Conservation (phyloP, 2,329 filamentous ascomycete species). For the Talaromyces verruculosus region DNA sequence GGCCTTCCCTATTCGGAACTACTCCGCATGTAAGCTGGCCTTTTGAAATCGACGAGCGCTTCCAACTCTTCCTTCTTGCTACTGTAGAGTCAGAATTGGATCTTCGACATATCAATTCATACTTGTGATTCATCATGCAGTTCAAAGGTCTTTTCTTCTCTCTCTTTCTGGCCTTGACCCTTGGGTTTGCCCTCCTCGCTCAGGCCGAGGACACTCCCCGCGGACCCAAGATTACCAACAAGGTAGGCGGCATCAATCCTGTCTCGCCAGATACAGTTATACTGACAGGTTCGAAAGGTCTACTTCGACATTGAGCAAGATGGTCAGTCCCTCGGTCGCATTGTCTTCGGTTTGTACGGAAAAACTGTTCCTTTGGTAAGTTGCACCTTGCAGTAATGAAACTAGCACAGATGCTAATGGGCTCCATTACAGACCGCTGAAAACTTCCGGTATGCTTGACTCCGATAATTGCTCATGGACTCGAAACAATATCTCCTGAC, state of each 20-base stretch:
- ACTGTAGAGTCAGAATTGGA: constrained; percentile 2
- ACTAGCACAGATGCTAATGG: neutral
- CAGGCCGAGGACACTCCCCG: constrained; percentile 66
- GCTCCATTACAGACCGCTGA: constrained; percentile 56
- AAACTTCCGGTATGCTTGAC: constrained; percentile 56
- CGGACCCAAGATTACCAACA: constrained; percentile 92
- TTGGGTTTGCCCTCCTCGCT: constrained; percentile 66
- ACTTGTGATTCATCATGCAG: constrained; percentile 30
- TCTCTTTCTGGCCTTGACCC: constrained; percentile 71
- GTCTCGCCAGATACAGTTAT: neutral
- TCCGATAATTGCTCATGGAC: neutral
- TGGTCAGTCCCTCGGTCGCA: constrained; percentile 59
- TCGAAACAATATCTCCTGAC: neutral
- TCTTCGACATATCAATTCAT: neutral
- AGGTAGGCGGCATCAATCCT: constrained; percentile 53
- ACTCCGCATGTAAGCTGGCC: constrained; percentile 22
- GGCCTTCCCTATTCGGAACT: constrained; percentile 6
- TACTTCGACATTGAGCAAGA: constrained; percentile 67
- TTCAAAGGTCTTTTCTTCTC: constrained; percentile 51
- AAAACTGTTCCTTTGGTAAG: constrained; percentile 65
- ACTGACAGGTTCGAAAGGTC: constrained; percentile 44
- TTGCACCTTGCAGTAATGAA: neutral
- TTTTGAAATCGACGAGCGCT: constrained; percentile 4
- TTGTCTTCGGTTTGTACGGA: constrained; percentile 66
- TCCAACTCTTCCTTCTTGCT: constrained; percentile 24